A percentile compares a stretch with the other conserved stretches of the same genome.
phyloP scores from a whole-genome alignment of 176 grass and related monocot species.

The Echinochloa phyllopogon region DNA sequence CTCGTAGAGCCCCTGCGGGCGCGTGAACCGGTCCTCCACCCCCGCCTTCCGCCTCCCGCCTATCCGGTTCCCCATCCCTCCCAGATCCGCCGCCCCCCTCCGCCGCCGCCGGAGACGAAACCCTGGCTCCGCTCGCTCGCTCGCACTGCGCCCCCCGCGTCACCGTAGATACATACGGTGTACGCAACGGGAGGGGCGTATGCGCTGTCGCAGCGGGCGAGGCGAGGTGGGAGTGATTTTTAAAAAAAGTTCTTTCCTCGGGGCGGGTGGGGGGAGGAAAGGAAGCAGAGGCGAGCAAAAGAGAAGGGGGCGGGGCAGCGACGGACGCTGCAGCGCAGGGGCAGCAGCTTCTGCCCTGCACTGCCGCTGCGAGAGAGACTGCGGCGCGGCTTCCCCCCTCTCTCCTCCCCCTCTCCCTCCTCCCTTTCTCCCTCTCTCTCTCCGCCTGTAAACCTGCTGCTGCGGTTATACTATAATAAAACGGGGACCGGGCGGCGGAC shows the following conservation, averaged over 20 bases:
- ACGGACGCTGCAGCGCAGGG: background rate
- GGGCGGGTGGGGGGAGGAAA: conserved; percentile 6
- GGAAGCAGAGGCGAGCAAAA: conserved; percentile 20
- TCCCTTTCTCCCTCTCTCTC: background rate
- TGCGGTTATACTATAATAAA: conserved; percentile 33
- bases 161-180: conserved; percentile 64
- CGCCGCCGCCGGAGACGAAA: conserved; percentile 48
- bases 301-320: background rate
- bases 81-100: conserved; percentile 43
- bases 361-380: conserved; percentile 20
- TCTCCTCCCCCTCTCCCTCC: background rate
- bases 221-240: conserved; percentile 47
- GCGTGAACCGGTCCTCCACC: conserved; percentile 89
- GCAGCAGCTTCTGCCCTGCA: conserved; percentile 16
- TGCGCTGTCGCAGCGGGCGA: conserved; percentile 33
- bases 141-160: conserved; percentile 10
- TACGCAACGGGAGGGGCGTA: conserved; percentile 30
- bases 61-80: conserved; percentile 89
- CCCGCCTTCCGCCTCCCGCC: conserved; percentile 74
- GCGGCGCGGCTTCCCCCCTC: background rate
- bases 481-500: conserved; percentile 8
- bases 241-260: conserved; percentile 23
- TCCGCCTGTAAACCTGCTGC: conserved; percentile 25
- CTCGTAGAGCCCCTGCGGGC: conserved; percentile 93
- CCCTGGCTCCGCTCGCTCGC: conserved; percentile 24